Percentiles rank a stretch among this genome's conserved stretches.
Evolutionary conservation across 2,329 filamentous ascomycete species (phyloP).

Genomic region (Aspergillus sp.): DNA sequence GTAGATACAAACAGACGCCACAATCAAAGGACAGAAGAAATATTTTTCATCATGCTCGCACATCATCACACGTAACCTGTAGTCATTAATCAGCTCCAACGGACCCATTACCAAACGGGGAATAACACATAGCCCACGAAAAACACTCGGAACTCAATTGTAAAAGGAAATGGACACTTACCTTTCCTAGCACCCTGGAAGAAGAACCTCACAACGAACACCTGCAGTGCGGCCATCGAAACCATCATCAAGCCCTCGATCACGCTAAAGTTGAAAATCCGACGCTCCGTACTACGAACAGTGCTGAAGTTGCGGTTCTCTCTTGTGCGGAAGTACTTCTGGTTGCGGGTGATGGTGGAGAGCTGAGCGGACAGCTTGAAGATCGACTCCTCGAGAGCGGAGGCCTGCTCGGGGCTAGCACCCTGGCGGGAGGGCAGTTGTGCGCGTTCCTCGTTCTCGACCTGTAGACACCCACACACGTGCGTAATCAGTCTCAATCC

Average conservation of each 20-base stretch:
- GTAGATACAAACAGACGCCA: slow-evolving; percentile 28
- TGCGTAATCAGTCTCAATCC: background rate
- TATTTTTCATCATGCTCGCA: slow-evolving; percentile 28
- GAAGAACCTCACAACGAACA: slow-evolving; percentile 97
- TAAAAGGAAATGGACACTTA: slow-evolving; percentile 31
- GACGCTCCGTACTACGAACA: slow-evolving; percentile 88
- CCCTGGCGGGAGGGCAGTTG: slow-evolving; percentile 86
- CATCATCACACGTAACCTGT: slow-evolving; percentile 41
- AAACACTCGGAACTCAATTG: background rate
- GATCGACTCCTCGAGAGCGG: slow-evolving; percentile 85
- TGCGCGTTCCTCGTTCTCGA: slow-evolving; percentile 85
- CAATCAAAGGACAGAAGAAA: slow-evolving; percentile 31
- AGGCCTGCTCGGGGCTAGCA: slow-evolving; percentile 84
- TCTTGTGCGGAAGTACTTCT: slow-evolving; percentile 98
- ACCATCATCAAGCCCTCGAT: slow-evolving; percentile 91
- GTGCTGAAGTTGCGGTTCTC: slow-evolving; percentile 99
- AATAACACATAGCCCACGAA: background rate
- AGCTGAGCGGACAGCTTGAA: slow-evolving; percentile 92
- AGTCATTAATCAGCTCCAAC: background rate
- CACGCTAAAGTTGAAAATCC: slow-evolving; percentile 96
- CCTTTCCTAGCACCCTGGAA: slow-evolving; percentile 84
- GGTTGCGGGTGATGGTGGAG: slow-evolving; percentile 92
- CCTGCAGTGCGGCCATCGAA: slow-evolving; percentile 92
- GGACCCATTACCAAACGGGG: background rate
- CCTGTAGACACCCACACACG: slow-evolving; percentile 51